Evolutionary conservation across 345 rosid genomes (phyloP).

Genomic region (Microthlaspi erraticum): DNA sequence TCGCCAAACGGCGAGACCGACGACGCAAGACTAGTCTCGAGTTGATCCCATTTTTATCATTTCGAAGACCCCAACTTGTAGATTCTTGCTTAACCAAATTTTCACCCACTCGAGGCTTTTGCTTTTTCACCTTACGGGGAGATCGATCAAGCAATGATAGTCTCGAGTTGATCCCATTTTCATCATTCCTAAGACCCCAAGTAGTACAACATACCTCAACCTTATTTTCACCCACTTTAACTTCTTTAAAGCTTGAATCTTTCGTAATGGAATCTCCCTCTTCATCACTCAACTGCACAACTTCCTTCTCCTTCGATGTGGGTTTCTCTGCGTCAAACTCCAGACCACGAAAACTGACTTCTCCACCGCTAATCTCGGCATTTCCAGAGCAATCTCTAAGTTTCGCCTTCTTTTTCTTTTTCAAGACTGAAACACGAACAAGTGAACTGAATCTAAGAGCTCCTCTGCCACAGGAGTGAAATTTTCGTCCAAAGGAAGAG

Average conservation of each 20-base stretch:
- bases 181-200: neutral
- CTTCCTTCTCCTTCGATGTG: neutral
- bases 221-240: neutral
- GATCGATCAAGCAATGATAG: neutral
- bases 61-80: neutral
- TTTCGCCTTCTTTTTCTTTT: constrained; percentile 26
- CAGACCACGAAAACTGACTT: constrained; percentile 21
- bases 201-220: constrained; percentile 1
- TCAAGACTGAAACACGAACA: constrained; percentile 2
- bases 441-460: constrained; percentile 51
- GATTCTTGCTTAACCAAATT: neutral
- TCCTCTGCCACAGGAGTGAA: constrained; percentile 69
- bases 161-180: neutral
- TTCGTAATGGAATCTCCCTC: neutral
- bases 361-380: constrained; percentile 38
- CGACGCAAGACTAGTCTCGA: neutral
- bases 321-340: neutral
- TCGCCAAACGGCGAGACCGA: neutral
- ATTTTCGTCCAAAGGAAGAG: constrained; percentile 45
- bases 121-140: constrained; percentile 4
- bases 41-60: neutral
- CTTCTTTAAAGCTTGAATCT: neutral
- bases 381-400: constrained; percentile 32
- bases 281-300: constrained; percentile 1
- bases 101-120: neutral